These are phyloP conservation scores for Scheffersomyces lignosus DNA, from an alignment of 805 yeast species.

Conservation along the genomic window DNA sequence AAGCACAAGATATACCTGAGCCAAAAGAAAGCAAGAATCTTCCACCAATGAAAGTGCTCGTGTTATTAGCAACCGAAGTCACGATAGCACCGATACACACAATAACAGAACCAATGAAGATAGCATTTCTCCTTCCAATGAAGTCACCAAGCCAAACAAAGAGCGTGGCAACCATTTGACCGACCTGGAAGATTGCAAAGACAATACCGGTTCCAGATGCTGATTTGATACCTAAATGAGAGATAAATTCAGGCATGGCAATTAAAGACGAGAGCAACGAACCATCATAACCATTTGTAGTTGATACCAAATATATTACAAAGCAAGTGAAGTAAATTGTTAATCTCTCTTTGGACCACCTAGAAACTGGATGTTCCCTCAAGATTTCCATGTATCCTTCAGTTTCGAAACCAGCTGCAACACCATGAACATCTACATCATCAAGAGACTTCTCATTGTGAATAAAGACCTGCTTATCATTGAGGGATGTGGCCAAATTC, in stretches of 20 bases:
- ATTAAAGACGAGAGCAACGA: slow-evolving; percentile 10
- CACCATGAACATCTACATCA: not conserved
- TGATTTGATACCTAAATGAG: not conserved
- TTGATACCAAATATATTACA: slow-evolving; percentile 7
- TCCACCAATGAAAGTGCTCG: slow-evolving; percentile 1
- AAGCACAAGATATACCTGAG: not conserved
- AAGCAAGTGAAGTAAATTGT: slow-evolving; percentile 6
- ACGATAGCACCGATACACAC: not conserved
- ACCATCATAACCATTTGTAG: slow-evolving; percentile 2
- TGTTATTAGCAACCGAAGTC: not conserved
- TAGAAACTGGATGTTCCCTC: not conserved
- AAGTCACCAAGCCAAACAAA: slow-evolving; percentile 2
- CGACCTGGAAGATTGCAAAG: slow-evolving; percentile 1
- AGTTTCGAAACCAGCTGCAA: not conserved
- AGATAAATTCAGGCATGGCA: slow-evolving; percentile 3
- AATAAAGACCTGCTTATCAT: not conserved
- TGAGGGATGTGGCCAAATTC: not conserved
- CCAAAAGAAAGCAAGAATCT: not conserved
- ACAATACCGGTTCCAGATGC: not conserved
- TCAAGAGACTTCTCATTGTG: not conserved
- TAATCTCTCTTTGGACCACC: not conserved
- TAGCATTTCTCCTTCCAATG: not conserved
- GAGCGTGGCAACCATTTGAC: not conserved
- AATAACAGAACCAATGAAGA: not conserved
- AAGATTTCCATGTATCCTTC: not conserved